Evolutionary conservation across 208 protist species (phyloP), one percentile per base, ranked within the genome.

Genomic region (Trypanosomatidae sp.): DNA sequence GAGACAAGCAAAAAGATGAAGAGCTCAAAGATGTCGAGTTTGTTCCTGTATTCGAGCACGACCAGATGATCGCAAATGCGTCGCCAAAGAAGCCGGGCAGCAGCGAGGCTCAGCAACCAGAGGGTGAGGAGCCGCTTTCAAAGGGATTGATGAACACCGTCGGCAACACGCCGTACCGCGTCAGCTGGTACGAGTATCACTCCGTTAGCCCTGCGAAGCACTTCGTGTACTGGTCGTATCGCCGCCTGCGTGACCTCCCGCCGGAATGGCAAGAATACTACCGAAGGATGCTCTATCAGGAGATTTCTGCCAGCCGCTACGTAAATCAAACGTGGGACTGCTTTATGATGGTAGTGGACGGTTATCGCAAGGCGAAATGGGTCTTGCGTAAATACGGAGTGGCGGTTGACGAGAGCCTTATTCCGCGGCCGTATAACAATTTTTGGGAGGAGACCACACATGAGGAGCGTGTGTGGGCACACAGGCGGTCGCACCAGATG

Each of bases 341-440:
- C 76, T 97, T 97, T 68, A 94, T 97, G 90, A 92, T 95, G 87
- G 89, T 97, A 44, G 90, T 97, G 0, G 90, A 97, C 69, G 92
- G 92, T 1, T 97, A 97, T 71, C 71, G 85, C 19, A 97, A 97
- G 52, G 78, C 72, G 6, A 97, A 95, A 67, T 97, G 92, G 92
- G 86, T 97, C 6, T 69, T 97, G 36, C 78, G 84, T 28, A 97
- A 97, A 66, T 97, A 93, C 68, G 82, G 83, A 55, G 74, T 95
- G 0, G 43, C 67, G 39, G 76, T 93, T 25, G 92, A 97, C 68
- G 89, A 93, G 69, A 88, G 71, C 62, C 79, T 91, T 15, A 97
- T 97, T 73, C 92, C 87, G 19, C 77, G 77, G 25, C 92, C 92
- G 1, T 97, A 97, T 77, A 95, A 95, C 68, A 95, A 97, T 81